phyloP scores from a whole-genome alignment of 306 rosid genomes.

The Rosa persica region DNA sequence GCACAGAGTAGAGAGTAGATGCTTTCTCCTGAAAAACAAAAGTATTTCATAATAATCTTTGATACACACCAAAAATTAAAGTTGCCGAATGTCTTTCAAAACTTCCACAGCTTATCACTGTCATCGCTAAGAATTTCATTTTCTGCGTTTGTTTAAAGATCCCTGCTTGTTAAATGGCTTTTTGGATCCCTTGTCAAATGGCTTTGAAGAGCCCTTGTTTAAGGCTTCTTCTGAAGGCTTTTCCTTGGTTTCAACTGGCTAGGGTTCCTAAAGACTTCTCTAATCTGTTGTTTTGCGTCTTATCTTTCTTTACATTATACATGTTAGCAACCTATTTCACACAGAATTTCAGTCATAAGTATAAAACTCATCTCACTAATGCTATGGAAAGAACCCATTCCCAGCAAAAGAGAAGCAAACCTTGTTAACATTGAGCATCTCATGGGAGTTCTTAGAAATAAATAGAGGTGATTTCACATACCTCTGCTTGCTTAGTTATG shows the following conservation, averaged over 20 bases:
- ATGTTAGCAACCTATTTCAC: conserved; percentile 62
- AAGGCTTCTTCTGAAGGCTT: conserved; percentile 43
- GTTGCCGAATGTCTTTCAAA: conserved; percentile 18
- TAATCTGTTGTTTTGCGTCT: conserved; percentile 40
- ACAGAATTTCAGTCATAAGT: background rate
- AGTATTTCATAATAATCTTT: background rate
- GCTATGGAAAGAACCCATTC: conserved; percentile 2
- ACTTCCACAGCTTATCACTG: conserved; percentile 29
- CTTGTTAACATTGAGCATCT: conserved; percentile 78
- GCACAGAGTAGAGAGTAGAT: background rate
- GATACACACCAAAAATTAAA: background rate
- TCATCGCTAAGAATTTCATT: conserved; percentile 34
- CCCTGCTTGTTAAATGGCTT: conserved; percentile 56
- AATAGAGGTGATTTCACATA: too few relatives aligned
- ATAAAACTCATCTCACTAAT: background rate
- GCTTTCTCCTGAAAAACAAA: background rate
- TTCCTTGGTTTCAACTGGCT: conserved; percentile 70
- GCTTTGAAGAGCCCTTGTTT: conserved; percentile 50
- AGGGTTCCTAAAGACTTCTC: conserved; percentile 41
- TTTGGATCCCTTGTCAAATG: too few relatives aligned
- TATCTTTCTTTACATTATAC: conserved; percentile 78
- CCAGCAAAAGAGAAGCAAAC: conserved; percentile 25
- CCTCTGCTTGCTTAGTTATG: too few relatives aligned
- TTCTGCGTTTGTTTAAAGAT: conserved; percentile 49
- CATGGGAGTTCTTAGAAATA: conserved; percentile 80